A percentile compares a stretch with the other conserved stretches of the same genome.
Evolutionary conservation across 495 filamentous ascomycete species (phyloP).

Genomic region (Hypoxylon fuscum): DNA sequence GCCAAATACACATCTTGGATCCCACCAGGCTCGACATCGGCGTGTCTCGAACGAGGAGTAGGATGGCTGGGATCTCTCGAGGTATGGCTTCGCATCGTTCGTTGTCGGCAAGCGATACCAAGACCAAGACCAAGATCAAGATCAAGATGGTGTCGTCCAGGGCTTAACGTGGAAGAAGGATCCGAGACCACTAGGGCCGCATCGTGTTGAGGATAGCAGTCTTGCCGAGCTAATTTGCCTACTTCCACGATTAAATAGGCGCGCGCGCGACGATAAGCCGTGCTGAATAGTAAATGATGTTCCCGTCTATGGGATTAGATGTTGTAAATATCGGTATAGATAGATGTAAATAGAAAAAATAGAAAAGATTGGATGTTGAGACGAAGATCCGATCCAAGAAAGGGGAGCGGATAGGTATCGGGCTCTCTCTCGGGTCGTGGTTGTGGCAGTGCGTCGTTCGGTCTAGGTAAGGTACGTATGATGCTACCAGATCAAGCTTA

Average conservation of each 20-base stretch:
- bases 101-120: slow-evolving; percentile 34
- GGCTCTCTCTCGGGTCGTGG: slow-evolving; percentile 20
- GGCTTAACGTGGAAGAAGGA: slow-evolving; percentile 36
- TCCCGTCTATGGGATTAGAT: background rate
- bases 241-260: slow-evolving; percentile 26
- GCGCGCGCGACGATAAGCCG: slow-evolving; percentile 18
- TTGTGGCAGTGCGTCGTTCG: slow-evolving; percentile 43
- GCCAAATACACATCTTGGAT: slow-evolving; percentile 32
- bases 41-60: slow-evolving; percentile 25
- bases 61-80: slow-evolving; percentile 30
- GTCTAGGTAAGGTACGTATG: slow-evolving; percentile 32
- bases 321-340: slow-evolving; percentile 1
- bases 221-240: slow-evolving; percentile 8
- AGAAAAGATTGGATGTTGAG: slow-evolving; percentile 15
- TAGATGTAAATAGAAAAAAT: slow-evolving; percentile 14
- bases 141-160: slow-evolving; percentile 36
- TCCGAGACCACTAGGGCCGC: slow-evolving; percentile 41
- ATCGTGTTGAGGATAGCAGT: slow-evolving; percentile 36
- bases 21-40: slow-evolving; percentile 24
- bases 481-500: slow-evolving; percentile 37
- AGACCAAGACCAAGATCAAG: too few relatives aligned
- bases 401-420: slow-evolving; percentile 41
- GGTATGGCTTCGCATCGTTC: slow-evolving; percentile 44
- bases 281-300: background rate
- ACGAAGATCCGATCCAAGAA: slow-evolving; percentile 33